A percentile compares a stretch with the other conserved stretches of the same genome.
phyloP scores from a whole-genome alignment of 2,329 filamentous ascomycete species.

The Claviceps digitariae region DNA sequence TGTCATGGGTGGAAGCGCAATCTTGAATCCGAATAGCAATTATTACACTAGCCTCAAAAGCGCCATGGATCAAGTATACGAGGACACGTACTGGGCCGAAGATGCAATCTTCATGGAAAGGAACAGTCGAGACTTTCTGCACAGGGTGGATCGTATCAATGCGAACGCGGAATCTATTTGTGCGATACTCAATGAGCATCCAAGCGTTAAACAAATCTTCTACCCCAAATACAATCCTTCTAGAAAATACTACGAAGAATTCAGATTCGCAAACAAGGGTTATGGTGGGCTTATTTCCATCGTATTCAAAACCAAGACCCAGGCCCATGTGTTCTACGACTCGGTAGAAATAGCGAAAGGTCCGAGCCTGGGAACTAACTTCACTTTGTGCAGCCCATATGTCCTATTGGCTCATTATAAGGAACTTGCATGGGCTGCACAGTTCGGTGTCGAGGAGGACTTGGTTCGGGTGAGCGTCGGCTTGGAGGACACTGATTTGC shows the following conservation, averaged over 20 bases:
- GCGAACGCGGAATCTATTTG: slow-evolving; percentile 73
- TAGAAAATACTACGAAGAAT: slow-evolving; percentile 62
- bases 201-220: slow-evolving; percentile 60
- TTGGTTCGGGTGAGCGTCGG: slow-evolving; percentile 82
- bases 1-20: slow-evolving; percentile 81
- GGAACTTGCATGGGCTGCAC: slow-evolving; percentile 80
- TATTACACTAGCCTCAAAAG: slow-evolving; percentile 60
- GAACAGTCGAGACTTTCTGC: slow-evolving; percentile 84
- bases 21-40: slow-evolving; percentile 50
- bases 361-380: slow-evolving; percentile 91
- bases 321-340: slow-evolving; percentile 76
- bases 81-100: slow-evolving; percentile 89
- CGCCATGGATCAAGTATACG: slow-evolving; percentile 52
- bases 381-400: slow-evolving; percentile 84
- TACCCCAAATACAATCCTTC: slow-evolving; percentile 75
- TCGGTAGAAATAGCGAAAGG: slow-evolving; percentile 79
- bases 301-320: slow-evolving; percentile 55
- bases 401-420: slow-evolving; percentile 82
- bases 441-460: slow-evolving; percentile 68
- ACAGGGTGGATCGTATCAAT: slow-evolving; percentile 74
- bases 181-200: slow-evolving; percentile 48
- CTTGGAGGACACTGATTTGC: slow-evolving; percentile 59
- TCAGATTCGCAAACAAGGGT: slow-evolving; percentile 58
- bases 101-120: slow-evolving; percentile 91
- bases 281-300: slow-evolving; percentile 85